Percentiles rank a stretch among this genome's conserved stretches.
Evolutionary conservation across 2,329 filamentous ascomycete species (phyloP).

Genomic region (Chaetomium olivaceum): DNA sequence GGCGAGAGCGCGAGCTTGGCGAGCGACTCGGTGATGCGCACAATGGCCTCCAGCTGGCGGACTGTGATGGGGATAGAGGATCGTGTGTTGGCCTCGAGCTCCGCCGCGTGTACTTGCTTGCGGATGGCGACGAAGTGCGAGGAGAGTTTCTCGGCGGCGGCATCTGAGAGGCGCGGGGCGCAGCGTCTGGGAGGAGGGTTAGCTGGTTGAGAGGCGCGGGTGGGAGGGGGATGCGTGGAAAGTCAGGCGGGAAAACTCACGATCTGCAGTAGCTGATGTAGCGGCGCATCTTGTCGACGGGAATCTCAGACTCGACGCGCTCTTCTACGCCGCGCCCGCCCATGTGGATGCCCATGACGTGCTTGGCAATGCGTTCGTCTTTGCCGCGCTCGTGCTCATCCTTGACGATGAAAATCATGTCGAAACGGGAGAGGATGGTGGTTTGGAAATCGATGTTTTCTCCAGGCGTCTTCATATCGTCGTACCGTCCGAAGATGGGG

Average conservation of each 20-base stretch:
- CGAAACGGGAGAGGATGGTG: slow-evolving; percentile 95
- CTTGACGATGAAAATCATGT: slow-evolving; percentile 99
- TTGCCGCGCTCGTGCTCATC: slow-evolving; percentile 89
- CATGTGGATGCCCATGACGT: slow-evolving; percentile 98
- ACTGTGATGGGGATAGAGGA: slow-evolving; percentile 97
- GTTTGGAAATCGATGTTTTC: slow-evolving; percentile 99
- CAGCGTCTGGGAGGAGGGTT: slow-evolving; percentile 65
- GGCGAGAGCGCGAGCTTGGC: slow-evolving; percentile 87
- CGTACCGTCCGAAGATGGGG: slow-evolving; percentile 95
- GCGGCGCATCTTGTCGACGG: slow-evolving; percentile 94
- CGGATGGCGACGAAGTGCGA: slow-evolving; percentile 97
- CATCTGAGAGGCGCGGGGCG: slow-evolving; percentile 83
- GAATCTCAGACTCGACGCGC: slow-evolving; percentile 80
- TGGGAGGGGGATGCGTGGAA: not conserved
- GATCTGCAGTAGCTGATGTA: slow-evolving; percentile 98
- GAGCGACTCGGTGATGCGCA: slow-evolving; percentile 93
- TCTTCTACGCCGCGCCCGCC: slow-evolving; percentile 81
- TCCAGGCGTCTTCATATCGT: slow-evolving; percentile 94
- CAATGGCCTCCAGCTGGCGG: slow-evolving; percentile 93
- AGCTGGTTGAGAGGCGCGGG: slow-evolving; percentile 19
- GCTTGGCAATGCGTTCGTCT: slow-evolving; percentile 90
- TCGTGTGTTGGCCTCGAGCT: slow-evolving; percentile 84
- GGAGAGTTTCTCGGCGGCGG: slow-evolving; percentile 92
- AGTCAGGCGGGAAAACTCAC: slow-evolving; percentile 51
- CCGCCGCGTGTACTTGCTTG: slow-evolving; percentile 86